phyloP scores from a whole-genome alignment of 2,329 filamentous ascomycete genomes.

The Metarhizium rileyi region DNA sequence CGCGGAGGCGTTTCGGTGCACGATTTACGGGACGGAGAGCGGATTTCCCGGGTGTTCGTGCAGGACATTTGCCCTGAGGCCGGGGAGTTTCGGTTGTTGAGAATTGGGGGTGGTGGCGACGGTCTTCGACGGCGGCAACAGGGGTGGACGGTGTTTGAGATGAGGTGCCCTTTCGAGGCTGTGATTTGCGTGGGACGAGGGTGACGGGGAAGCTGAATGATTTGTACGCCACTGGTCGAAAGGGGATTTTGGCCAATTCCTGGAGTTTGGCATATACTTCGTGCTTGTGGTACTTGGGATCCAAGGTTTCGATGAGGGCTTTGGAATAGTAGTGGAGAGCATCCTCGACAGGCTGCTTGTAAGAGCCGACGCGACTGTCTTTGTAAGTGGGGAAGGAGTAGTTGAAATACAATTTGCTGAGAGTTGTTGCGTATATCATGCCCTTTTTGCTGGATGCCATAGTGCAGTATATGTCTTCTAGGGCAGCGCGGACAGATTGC shows the following conservation, averaged over 20 bases:
- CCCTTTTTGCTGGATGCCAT: conserved; percentile 13
- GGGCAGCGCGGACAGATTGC: conserved; percentile 16
- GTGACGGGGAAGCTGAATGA: conserved; percentile 20
- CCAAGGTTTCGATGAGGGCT: conserved; percentile 27
- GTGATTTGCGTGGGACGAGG: conserved; percentile 14
- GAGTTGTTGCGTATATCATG: conserved; percentile 11
- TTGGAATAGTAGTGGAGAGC: conserved; percentile 35
- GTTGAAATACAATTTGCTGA: conserved; percentile 23
- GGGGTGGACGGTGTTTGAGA: conserved; percentile 2
- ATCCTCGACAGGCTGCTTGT: conserved; percentile 31
- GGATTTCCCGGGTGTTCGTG: conserved; percentile 11
- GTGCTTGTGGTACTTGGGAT: conserved; percentile 22
- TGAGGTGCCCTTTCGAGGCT: conserved; percentile 1
- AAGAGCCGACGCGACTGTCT: conserved; percentile 19
- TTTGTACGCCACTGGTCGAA: conserved; percentile 18
- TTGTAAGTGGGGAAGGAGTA: conserved; percentile 21
- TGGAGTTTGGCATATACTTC: conserved; percentile 26
- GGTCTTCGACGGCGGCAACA: conserved; percentile 7
- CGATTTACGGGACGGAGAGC: conserved; percentile 14
- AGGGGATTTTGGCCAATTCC: conserved; percentile 15
- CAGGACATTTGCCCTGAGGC: conserved; percentile 19
- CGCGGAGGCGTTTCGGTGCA: conserved; percentile 32
- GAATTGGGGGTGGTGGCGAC: conserved; percentile 7
- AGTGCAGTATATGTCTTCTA: conserved; percentile 14
- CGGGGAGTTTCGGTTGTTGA: conserved; percentile 16